These are phyloP conservation scores for Leucogyrophana mollusca DNA, from an alignment of 768 basidiomycete species.

Conservation along the genomic window DNA sequence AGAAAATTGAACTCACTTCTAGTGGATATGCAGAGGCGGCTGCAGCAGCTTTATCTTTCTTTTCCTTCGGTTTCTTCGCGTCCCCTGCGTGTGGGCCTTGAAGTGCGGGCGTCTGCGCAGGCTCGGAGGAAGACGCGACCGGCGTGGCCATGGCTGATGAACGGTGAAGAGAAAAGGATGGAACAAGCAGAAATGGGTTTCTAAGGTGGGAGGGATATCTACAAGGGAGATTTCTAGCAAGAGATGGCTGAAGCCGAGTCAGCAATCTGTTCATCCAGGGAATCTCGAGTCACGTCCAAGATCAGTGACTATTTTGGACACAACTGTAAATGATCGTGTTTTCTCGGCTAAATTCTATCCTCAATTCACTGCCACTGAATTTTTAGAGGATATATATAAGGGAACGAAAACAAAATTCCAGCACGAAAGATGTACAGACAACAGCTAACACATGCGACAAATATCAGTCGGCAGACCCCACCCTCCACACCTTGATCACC, in stretches of 20 bases:
- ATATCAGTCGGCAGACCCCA: constrained; percentile 49
- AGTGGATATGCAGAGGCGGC: constrained; percentile 51
- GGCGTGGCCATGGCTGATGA: constrained; percentile 52
- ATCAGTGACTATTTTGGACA: constrained; percentile 11
- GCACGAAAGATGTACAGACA: neutral
- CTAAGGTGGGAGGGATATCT: constrained; percentile 12
- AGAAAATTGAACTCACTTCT: constrained; percentile 45
- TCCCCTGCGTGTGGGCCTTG: constrained; percentile 39
- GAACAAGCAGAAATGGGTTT: constrained; percentile 4
- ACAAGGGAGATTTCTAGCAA: constrained; percentile 17
- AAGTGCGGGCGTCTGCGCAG: constrained; percentile 45
- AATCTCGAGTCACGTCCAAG: constrained; percentile 6
- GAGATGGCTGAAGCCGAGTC: constrained; percentile 26
- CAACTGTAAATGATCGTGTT: constrained; percentile 9
- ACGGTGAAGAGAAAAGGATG: constrained; percentile 16
- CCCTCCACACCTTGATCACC: constrained; percentile 86
- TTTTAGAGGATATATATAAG: too few relatives aligned
- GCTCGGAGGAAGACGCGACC: constrained; percentile 54
- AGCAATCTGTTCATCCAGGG: constrained; percentile 33
- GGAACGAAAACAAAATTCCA: too few relatives aligned
- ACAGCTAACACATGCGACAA: neutral
- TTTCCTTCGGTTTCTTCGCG: constrained; percentile 45
- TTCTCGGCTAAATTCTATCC: too few relatives aligned
- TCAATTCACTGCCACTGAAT: too few relatives aligned
- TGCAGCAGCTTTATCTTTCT: constrained; percentile 34